Base-by-base conservation (phyloP, 331 rosid genomes). In the Spiraea crenata region DNA sequence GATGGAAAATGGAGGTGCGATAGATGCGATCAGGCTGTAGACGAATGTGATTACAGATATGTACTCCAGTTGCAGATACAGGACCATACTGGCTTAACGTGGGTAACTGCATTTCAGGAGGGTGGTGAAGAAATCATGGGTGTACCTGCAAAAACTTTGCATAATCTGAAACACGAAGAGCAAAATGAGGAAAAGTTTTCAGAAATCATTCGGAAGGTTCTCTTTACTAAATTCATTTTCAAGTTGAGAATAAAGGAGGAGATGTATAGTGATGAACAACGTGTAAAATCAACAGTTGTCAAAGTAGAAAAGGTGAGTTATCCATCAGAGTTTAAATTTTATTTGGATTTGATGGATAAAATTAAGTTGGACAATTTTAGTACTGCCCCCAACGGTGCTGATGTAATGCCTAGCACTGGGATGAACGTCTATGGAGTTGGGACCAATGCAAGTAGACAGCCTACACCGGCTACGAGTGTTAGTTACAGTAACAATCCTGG, bases 101-200 rank as follows among this genome's bases (percentile, higher is more conserved):
- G 95, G 97, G 99, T 81, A 20, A 91, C 97, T 65, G 92, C 95
- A 25, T 93, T 93, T 82, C 96, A 93, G 88, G 99, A 93, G 84
- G 78, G 87, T 44, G 99, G 97, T 46, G 92, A 89, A 80, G 92
- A 93, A 80, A 86, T 93, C 67, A 72, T 93, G 80, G 99, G 99
- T 59, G 15, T 86, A 31, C 74, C 96, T 67, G 99, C 99, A 9
- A 91, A 93, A 74, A 80, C 64, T 52, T 77, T 93, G 76, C 82
- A 85, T 78, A 65, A 35, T 82, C 63, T 91, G 83, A 87, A 91
- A 76, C 67, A 51, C 41, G 97, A 89, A 77, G 85, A 84, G 51
- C 89, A 84, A 51, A 90, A 90, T 79, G 95, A 90, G 38, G 96
- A 83, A 47, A 85, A 63, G 39, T 86, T 89, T 73, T 81, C 84